Base-by-base conservation (phyloP, 306 rosid genomes). In the Psophocarpus tetragonolobus region DNA sequence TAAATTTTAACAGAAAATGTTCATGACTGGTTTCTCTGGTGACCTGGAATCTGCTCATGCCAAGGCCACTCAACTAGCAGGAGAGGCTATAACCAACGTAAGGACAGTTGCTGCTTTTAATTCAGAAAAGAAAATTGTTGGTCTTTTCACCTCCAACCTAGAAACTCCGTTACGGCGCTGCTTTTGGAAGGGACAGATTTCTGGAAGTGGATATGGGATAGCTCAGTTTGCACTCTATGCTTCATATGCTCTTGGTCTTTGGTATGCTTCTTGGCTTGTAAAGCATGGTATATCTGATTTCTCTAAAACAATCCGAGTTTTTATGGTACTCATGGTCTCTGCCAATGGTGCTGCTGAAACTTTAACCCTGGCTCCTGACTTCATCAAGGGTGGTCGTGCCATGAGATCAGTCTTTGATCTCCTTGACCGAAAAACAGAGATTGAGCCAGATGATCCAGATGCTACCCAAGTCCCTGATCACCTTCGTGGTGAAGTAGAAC, bases 221-320 rank as follows among this genome's bases (percentile, higher is more conserved):
- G 97, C 94, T 81, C 97, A 91, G 88, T 94, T 94, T 82, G 91
- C 93, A 32, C 96, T 90, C 23, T 90, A 92, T 73, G 96, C 91
- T 73, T 92, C 98, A 30, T 94, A 94, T 80, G 94, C 98, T 68
- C 90, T 94, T 11, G 97, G 98, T 67, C 98, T 94, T 80, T 94
- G 98, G 98, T 94, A 94, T 84, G 98, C 98, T 67, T 92, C 97
- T 9, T 94, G 98, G 97, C 97, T 94, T 23, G 98, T 94, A 36
- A 94, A 90, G 85, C 98, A 94, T 15, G 94, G 91, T 8, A 88
- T 94, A 30, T 93, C 97, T 0, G 97, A 93, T 78, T 93, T 93
- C 93, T 93, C 98, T 0, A 93, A 88, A 73, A 82, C 98, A 27
- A 90, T 94, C 54, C 80, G 88, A 81, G 97, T 94, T 74, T 94